Evolutionary conservation across 192 early-diverging fungal species (phyloP), one percentile per base, ranked within the genome.

Genomic region (Entrophospora sp.): DNA sequence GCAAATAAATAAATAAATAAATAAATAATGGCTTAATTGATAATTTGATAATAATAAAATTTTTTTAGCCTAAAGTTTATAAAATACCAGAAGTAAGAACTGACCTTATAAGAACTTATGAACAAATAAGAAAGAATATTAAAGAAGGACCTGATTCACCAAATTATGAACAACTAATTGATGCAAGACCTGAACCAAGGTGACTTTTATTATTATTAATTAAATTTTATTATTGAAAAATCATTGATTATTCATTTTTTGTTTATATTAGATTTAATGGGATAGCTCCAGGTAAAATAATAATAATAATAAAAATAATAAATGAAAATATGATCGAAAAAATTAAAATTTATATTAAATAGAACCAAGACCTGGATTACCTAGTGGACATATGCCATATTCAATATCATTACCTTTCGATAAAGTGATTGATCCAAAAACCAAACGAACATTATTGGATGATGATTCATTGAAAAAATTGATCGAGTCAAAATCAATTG

Each of bases 321-420:
- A n/a, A n/a, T n/a, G n/a, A n/a, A n/a, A n/a, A n/a, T n/a, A n/a
- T n/a, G n/a, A n/a, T n/a, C n/a, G n/a, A n/a, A n/a, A n/a, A n/a
- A n/a, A n/a, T n/a, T n/a, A n/a, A n/a, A n/a, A n/a, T n/a, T n/a
- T n/a, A n/a, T n/a, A n/a, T n/a, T n/a, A n/a, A n/a, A n/a, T n/a
- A n/a, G 94, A 96, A 68, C 89, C 90, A 35, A 84, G 94, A 3
- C 74, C 79, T 5, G 87, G 89, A 0, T 69, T 96, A 1, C 75
- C 84, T 8, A 85, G 83, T 10, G 94, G 94, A 9, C 89, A 93
- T 48, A 92, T 93, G 79, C 91, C 92, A 3, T 59, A 79, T 8
- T 81, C 92, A 18, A 81, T 89, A 73, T 91, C 81, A 73, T 79
- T 94, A 14, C 87, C 90, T 9, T 89, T 85, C 44, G 68, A 75